Base-by-base conservation (phyloP, 139 green algal species). In the Axilococcus clingmanii region DNA sequence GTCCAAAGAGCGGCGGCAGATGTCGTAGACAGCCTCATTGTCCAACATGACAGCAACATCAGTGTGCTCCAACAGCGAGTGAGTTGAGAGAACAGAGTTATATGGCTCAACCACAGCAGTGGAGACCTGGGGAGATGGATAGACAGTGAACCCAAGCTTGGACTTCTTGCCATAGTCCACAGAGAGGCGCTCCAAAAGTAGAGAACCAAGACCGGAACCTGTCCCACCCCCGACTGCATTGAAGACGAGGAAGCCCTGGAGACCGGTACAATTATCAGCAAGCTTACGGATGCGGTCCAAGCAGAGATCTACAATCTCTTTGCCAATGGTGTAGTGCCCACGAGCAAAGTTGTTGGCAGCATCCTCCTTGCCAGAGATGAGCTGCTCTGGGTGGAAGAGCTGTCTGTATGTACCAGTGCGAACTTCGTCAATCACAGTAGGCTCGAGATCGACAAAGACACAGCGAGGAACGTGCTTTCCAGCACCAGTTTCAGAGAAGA, bases 151-250 rank as follows among this genome's bases (percentile, higher is more conserved):
- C 69, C 84, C 87, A 36, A 98, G 82, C 87, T 98, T 98, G 73
- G 84, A 95, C 80, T 98, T 98, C 83, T 97, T 98, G 79, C 91
- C 91, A 62, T 99, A 98, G 81, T 98, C 91, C 1, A 97, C 91
- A 30, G 80, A 94, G 65, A 95, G 84, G 65, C 87, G 83, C 85
- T 96, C 88, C 63, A 96, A 80, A 71, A 96, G 80, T 27, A 96
- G 82, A 36, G 88, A 95, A 68, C 88, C 88, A 35, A 96, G 84
- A 58, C 88, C 88, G 35, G 88, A 95, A 67, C 88, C 88, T 30
- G 88, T 96, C 46, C 88, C 88, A 56, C 88, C 88, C 49, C 88
- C 88, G 47, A 95, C 87, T 62, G 88, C 82, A 71, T 94, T 94
- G 88, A 95, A 96, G 30, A 94, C 84, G 51, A 95, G 71, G 82